A percentile compares a stretch with the other conserved stretches of the same genome.
These are phyloP conservation scores for Chalciporus chontae DNA, from an alignment of 768 basidiomycete genomes.

Conservation along the genomic window DNA sequence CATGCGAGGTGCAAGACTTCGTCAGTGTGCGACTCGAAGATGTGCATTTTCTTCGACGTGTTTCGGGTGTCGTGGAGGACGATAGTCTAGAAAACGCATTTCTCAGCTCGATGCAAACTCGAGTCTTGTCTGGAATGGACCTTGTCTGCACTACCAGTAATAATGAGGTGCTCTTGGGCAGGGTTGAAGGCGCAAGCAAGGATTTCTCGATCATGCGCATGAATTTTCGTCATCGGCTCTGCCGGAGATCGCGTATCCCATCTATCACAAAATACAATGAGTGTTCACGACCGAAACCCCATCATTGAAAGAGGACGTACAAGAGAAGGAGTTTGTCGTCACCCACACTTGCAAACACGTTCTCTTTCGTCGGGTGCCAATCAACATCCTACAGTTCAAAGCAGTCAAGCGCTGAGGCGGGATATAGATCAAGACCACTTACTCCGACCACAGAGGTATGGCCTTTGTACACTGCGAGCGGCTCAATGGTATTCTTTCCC, in stretches of 20 bases:
- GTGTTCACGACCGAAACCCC: neutral
- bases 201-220: slow-evolving; percentile 90
- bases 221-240: slow-evolving; percentile 66
- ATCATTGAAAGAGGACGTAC: slow-evolving; percentile 44
- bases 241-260: slow-evolving; percentile 86
- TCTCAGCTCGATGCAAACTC: neutral
- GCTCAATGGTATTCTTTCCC: slow-evolving; percentile 75
- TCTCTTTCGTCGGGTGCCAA: slow-evolving; percentile 83
- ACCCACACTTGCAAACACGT: slow-evolving; percentile 90
- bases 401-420: neutral
- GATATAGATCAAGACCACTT: slow-evolving; percentile 26
- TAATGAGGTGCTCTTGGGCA: slow-evolving; percentile 66
- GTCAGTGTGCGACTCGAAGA: slow-evolving; percentile 90
- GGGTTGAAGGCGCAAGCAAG: slow-evolving; percentile 91
- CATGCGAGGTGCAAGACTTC: slow-evolving; percentile 93
- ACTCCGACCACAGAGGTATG: slow-evolving; percentile 93
- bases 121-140: slow-evolving; percentile 37
- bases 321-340: slow-evolving; percentile 94
- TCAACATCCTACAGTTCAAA: slow-evolving; percentile 80
- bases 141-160: slow-evolving; percentile 95
- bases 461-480: slow-evolving; percentile 77
- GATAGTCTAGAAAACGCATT: slow-evolving; percentile 56
- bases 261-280: slow-evolving; percentile 38
- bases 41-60: slow-evolving; percentile 75
- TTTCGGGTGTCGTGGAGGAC: slow-evolving; percentile 83